Evolutionary conservation across 768 basidiomycete species (phyloP).

Genomic region (Trametes cubensis): DNA sequence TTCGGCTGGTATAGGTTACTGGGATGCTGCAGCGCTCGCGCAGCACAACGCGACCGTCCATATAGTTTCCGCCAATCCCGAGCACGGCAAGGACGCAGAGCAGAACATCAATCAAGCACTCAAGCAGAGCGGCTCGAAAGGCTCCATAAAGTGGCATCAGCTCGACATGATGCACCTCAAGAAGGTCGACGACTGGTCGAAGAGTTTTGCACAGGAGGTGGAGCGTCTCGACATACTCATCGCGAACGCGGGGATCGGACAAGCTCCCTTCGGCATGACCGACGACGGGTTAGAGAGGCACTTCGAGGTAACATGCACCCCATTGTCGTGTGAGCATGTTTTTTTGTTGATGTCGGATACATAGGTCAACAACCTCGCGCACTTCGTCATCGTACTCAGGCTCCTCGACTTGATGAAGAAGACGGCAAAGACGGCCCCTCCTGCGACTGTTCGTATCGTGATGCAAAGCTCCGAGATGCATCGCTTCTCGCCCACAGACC

Average conservation of each 20-base stretch:
- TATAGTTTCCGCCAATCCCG: constrained; percentile 34
- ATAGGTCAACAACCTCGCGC: constrained; percentile 35
- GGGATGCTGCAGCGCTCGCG: constrained; percentile 36
- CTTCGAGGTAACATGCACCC: constrained; percentile 27
- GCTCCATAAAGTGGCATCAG: constrained; percentile 30
- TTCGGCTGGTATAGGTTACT: constrained; percentile 34
- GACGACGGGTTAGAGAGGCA: constrained; percentile 33
- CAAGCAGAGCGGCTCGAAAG: constrained; percentile 27
- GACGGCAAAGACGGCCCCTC: constrained; percentile 28
- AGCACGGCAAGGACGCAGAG: constrained; percentile 33
- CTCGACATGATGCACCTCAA: constrained; percentile 30
- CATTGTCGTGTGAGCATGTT: neutral
- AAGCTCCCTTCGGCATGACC: constrained; percentile 33
- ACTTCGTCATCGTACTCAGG: constrained; percentile 32
- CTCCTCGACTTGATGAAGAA: constrained; percentile 34
- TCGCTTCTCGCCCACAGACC: constrained; percentile 25
- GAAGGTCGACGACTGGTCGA: constrained; percentile 28
- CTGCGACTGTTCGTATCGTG: constrained; percentile 33
- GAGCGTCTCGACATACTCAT: constrained; percentile 34
- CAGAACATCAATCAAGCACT: constrained; percentile 30
- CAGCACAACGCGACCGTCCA: constrained; percentile 32
- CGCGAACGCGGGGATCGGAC: constrained; percentile 34
- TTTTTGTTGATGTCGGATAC: neutral
- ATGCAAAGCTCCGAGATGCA: constrained; percentile 37
- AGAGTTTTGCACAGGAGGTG: constrained; percentile 26